A percentile compares a stretch with the other conserved stretches of the same genome.
phyloP scores from a whole-genome alignment of 768 basidiomycete species.

The Auriscalpium orientale region DNA sequence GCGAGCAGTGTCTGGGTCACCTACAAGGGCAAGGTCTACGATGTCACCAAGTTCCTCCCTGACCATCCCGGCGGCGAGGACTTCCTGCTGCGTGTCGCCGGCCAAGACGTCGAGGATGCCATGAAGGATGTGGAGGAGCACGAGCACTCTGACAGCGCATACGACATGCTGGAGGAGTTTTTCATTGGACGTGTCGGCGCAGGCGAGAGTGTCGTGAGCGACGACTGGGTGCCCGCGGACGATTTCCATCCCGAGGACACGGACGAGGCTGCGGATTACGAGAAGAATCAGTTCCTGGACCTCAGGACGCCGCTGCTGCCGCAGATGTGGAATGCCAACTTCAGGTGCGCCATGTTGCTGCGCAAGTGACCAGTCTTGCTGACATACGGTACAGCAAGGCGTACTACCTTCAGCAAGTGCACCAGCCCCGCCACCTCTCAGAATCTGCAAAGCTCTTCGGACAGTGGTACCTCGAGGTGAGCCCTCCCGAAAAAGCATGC shows the following conservation, averaged over 20 bases:
- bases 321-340: slow-evolving; percentile 87
- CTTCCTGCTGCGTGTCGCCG: slow-evolving; percentile 73
- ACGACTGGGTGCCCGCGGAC: slow-evolving; percentile 87
- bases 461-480: slow-evolving; percentile 70
- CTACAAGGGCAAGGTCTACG: slow-evolving; percentile 78
- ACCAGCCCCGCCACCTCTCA: slow-evolving; percentile 85
- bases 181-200: slow-evolving; percentile 75
- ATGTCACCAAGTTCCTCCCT: slow-evolving; percentile 73
- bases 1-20: slow-evolving; percentile 74
- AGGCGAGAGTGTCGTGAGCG: slow-evolving; percentile 65
- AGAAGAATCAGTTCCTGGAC: slow-evolving; percentile 88
- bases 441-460: slow-evolving; percentile 89
- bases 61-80: slow-evolving; percentile 98
- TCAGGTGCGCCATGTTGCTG: slow-evolving; percentile 43
- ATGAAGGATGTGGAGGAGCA: slow-evolving; percentile 83
- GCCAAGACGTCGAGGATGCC: slow-evolving; percentile 68
- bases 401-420: slow-evolving; percentile 94
- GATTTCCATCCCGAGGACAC: slow-evolving; percentile 92
- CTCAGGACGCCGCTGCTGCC: slow-evolving; percentile 73
- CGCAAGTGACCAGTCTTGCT: not conserved
- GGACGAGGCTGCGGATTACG: slow-evolving; percentile 70
- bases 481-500: slow-evolving; percentile 7
- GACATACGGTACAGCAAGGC: slow-evolving; percentile 54
- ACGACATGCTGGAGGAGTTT: slow-evolving; percentile 87
- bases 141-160: slow-evolving; percentile 86